Conservation (phyloP, 176 grass and related monocot species). For the Saccharum spontaneum region DNA sequence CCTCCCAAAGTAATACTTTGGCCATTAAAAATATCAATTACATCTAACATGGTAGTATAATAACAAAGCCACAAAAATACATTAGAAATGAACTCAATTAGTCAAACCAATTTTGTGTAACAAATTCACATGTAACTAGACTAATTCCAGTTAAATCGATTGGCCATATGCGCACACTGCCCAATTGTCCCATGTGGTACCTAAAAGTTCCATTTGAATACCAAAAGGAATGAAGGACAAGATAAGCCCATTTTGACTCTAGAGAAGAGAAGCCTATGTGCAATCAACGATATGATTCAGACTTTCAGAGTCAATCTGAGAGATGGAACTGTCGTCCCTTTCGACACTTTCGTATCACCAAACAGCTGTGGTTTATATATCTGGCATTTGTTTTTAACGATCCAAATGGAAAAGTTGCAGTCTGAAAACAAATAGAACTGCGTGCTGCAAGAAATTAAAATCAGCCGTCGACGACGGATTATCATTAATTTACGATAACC, state of each 20-base stretch:
- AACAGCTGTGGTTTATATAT: background rate
- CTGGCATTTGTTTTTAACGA: background rate
- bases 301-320: background rate
- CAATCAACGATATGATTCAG: background rate
- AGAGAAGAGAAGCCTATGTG: background rate
- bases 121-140: background rate
- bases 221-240: background rate
- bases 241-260: background rate
- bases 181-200: background rate
- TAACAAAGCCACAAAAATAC: too few species aligned
- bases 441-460: background rate
- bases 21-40: too few species aligned
- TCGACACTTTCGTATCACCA: background rate
- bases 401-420: background rate
- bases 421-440: background rate
- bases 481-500: background rate
- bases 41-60: too few species aligned
- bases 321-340: background rate
- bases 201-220: constrained; percentile 1
- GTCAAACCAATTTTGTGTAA: background rate
- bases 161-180: too few species aligned
- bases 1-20: too few species aligned
- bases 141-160: too few species aligned
- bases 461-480: background rate
- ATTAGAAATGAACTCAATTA: background rate